phyloP scores from a whole-genome alignment of 202 grass and related monocot species.

The Hordeum pubiflorum region DNA sequence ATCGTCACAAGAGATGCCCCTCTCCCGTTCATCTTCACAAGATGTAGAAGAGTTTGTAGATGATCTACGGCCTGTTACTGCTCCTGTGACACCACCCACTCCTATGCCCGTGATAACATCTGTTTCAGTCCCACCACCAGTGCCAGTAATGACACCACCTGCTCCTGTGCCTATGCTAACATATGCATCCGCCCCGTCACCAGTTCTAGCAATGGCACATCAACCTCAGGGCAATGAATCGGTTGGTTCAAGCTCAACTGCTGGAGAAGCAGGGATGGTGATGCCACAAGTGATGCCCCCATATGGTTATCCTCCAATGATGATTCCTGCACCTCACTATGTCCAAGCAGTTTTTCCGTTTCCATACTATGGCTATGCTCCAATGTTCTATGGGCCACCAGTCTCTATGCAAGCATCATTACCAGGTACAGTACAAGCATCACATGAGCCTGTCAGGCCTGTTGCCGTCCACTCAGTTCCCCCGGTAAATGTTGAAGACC shows the following conservation, averaged over 20 bases:
- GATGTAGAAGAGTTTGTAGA: slow-evolving; percentile 30
- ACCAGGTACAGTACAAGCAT: slow-evolving; percentile 24
- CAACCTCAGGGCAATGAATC: slow-evolving; percentile 17
- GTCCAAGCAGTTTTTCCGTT: slow-evolving; percentile 24
- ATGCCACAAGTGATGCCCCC: slow-evolving; percentile 35
- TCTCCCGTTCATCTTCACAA: slow-evolving; percentile 27
- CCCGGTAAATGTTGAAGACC: slow-evolving; percentile 35
- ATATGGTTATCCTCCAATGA: slow-evolving; percentile 45
- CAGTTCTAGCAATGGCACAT: not conserved
- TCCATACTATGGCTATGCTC: slow-evolving; percentile 33
- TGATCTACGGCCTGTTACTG: slow-evolving; percentile 17
- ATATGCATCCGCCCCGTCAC: not conserved
- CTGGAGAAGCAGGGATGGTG: slow-evolving; percentile 13
- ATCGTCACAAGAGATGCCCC: slow-evolving; percentile 36
- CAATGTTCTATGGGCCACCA: slow-evolving; percentile 26
- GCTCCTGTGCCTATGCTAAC: slow-evolving; percentile 1
- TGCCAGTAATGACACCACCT: not conserved
- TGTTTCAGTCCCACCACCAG: not conserved
- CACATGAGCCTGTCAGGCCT: slow-evolving; percentile 46
- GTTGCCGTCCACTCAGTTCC: slow-evolving; percentile 39
- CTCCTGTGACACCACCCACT: not conserved
- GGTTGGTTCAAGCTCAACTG: slow-evolving; percentile 4
- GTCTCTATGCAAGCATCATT: slow-evolving; percentile 16
- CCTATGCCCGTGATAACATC: not conserved
- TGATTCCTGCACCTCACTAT: slow-evolving; percentile 35